Percentiles rank a stretch among this genome's conserved stretches.
Evolutionary conservation across 306 rosid genomes (phyloP).

Genomic region (Prosopis cineraria): DNA sequence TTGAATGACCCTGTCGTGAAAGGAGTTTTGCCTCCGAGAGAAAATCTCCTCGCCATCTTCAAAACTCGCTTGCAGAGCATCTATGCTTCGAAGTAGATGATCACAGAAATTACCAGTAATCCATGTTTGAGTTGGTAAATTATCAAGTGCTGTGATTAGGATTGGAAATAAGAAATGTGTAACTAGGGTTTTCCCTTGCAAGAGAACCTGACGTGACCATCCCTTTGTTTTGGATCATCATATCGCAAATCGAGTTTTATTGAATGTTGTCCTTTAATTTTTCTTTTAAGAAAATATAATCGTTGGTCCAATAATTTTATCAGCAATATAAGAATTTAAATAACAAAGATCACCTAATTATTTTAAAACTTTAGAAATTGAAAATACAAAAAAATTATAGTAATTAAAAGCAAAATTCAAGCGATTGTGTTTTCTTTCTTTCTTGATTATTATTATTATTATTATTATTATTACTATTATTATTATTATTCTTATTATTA

Average conservation of each 20-base stretch:
- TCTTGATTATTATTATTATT: too few relatives aligned
- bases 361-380: too few relatives aligned
- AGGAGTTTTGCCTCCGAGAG: constrained; percentile 40
- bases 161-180: not conserved
- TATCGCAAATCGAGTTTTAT: not conserved
- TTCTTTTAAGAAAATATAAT: too few relatives aligned
- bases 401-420: too few relatives aligned
- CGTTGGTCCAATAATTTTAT: too few relatives aligned
- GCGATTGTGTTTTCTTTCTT: too few relatives aligned
- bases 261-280: not conserved
- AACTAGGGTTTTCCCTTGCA: not conserved
- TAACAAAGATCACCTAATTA: too few relatives aligned
- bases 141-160: not conserved
- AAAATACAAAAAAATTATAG: too few relatives aligned
- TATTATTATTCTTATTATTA: too few relatives aligned
- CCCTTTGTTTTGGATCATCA: not conserved
- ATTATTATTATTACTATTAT: too few relatives aligned
- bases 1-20: constrained; percentile 37
- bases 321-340: too few relatives aligned
- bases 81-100: constrained; percentile 20
- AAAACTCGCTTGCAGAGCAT: constrained; percentile 15
- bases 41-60: constrained; percentile 28
- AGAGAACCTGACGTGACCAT: not conserved
- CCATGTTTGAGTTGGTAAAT: not conserved
- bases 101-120: not conserved